Percentiles rank a stretch among this genome's conserved stretches.
Conservation (phyloP, 768 basidiomycete genomes). For the Cystofilobasidium ferigula region DNA sequence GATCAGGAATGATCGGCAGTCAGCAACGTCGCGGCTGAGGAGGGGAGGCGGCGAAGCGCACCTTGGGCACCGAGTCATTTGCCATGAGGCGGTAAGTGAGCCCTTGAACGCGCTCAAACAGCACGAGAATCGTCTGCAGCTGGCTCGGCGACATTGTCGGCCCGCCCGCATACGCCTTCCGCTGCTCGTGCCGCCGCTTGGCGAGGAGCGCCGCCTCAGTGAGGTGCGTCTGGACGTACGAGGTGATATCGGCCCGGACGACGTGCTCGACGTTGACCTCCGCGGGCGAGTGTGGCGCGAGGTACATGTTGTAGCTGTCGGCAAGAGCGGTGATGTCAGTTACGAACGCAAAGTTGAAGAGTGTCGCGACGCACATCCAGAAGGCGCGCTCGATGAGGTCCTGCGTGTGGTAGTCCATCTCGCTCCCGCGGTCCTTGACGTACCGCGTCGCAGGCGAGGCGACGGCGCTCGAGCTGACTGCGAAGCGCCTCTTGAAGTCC, state of each 20-base stretch:
- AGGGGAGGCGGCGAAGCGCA: conserved; percentile 28
- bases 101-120: conserved; percentile 95
- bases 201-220: conserved; percentile 41
- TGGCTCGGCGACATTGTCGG: conserved; percentile 76
- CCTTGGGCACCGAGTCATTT: conserved; percentile 94
- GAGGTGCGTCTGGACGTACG: conserved; percentile 82
- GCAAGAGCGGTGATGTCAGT: not conserved
- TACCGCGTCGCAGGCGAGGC: conserved; percentile 30
- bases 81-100: conserved; percentile 98
- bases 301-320: conserved; percentile 72
- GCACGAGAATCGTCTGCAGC: conserved; percentile 76
- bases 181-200: conserved; percentile 17
- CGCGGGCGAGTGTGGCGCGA: conserved; percentile 86
- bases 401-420: conserved; percentile 97
- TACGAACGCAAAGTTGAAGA: not conserved
- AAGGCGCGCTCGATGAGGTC: conserved; percentile 88
- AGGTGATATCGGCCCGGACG: conserved; percentile 81
- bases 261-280: conserved; percentile 98
- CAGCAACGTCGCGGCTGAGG: no score
- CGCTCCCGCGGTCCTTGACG: conserved; percentile 37
- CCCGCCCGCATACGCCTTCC: not conserved
- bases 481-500: conserved; percentile 93
- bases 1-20: no score
- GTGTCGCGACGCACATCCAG: conserved; percentile 43
- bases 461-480: conserved; percentile 82